Conservation (phyloP, 208 protist genomes). For the Leishmania lainsoni region DNA sequence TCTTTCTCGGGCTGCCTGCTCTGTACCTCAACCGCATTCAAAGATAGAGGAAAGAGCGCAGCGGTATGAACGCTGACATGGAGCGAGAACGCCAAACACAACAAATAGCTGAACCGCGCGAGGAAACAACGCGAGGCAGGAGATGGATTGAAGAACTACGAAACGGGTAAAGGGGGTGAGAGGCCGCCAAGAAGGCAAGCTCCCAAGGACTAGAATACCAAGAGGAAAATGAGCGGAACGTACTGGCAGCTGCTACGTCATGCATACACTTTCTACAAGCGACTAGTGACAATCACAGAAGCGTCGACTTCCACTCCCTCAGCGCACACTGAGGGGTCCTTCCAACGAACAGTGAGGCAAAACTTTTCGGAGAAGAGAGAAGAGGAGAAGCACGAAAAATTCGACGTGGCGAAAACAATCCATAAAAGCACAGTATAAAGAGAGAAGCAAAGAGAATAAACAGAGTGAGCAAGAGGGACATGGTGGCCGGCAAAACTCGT, state of each 20-base stretch:
- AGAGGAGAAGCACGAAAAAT: not conserved
- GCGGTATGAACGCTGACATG: not conserved
- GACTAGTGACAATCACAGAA: not conserved
- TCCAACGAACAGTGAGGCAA: not conserved
- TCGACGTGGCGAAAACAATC: not conserved
- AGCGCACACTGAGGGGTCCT: not conserved
- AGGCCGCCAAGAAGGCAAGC: not conserved
- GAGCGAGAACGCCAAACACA: conserved; percentile 1
- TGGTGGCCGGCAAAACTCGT: not conserved
- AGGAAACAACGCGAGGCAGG: not conserved
- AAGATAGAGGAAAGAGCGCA: not conserved
- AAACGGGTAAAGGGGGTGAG: not conserved
- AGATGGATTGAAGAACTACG: not conserved
- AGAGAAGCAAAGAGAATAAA: not conserved
- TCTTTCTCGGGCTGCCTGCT: not conserved
- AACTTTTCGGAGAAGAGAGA: not conserved
- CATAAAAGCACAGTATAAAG: not conserved
- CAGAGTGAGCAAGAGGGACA: not conserved
- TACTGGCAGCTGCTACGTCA: not conserved
- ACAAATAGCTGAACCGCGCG: not conserved
- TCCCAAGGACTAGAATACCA: not conserved
- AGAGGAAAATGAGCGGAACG: not conserved
- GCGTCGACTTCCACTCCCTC: not conserved
- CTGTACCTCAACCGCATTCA: not conserved
- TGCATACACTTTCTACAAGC: not conserved